These are phyloP conservation scores for Pichia insulana DNA, from an alignment of 805 yeast species.

Conservation along the genomic window DNA sequence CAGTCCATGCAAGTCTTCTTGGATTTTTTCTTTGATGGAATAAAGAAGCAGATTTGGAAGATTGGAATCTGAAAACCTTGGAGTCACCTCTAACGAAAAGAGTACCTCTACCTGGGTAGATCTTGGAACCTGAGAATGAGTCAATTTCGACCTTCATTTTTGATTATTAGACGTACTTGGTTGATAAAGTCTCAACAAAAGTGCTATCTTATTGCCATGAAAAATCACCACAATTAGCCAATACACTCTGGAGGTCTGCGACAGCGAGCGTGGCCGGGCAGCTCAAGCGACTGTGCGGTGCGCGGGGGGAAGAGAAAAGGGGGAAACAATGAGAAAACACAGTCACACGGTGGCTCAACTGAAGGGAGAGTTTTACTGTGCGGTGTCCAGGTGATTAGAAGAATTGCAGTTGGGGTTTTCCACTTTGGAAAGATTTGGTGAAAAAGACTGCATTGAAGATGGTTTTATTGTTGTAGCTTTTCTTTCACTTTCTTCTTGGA, in stretches of 20 bases:
- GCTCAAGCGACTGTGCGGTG: background rate
- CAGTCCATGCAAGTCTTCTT: constrained; percentile 99
- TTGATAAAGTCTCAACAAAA: background rate
- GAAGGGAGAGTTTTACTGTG: background rate
- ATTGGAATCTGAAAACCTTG: constrained; percentile 98
- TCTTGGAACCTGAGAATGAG: constrained; percentile 98
- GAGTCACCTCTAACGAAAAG: constrained; percentile 99
- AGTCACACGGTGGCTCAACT: no score
- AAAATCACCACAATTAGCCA: background rate
- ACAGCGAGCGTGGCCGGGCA: background rate
- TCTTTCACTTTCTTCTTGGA: background rate
- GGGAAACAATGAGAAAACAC: no score
- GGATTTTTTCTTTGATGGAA: constrained; percentile 99
- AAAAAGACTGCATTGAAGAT: no score
- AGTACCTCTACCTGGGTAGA: constrained; percentile 99
- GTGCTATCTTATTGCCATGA: background rate
- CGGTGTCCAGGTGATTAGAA: background rate
- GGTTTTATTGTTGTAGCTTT: no score
- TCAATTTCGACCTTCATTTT: constrained; percentile 98
- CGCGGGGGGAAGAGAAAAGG: no score
- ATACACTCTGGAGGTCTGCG: background rate
- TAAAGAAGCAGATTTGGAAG: constrained; percentile 94
- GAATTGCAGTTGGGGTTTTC: no score
- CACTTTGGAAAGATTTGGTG: no score
- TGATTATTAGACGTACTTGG: constrained; percentile 7